Evolutionary conservation across 1,139 yeast genomes (phyloP).

Genomic region (Yamadazyma sp.): DNA sequence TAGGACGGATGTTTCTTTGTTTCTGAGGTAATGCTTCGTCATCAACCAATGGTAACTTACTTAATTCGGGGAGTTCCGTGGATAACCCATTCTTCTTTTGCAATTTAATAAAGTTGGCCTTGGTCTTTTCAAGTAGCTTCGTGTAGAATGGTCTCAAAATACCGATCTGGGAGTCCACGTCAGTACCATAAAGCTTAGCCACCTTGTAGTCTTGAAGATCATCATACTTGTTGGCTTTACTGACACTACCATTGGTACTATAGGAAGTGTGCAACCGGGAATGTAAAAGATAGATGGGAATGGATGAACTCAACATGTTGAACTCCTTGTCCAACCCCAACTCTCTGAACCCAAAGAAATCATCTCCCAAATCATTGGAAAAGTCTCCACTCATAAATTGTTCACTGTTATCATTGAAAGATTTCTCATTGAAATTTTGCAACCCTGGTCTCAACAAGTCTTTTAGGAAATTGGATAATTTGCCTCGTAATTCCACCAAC

Average conservation of each 20-base stretch:
- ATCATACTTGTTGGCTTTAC: constrained; percentile 56
- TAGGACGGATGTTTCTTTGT: constrained; percentile 76
- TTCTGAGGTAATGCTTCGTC: constrained; percentile 83
- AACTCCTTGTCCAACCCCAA: constrained; percentile 91
- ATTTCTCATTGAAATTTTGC: constrained; percentile 70
- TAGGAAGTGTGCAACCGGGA: constrained; percentile 65
- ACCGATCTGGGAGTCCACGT: constrained; percentile 55
- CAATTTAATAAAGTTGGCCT: constrained; percentile 43
- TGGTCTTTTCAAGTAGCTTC: constrained; percentile 53
- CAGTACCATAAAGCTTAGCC: constrained; percentile 48
- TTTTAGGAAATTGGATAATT: constrained; percentile 71
- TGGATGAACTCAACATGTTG: constrained; percentile 80
- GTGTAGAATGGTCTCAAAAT: constrained; percentile 59
- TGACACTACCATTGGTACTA: constrained; percentile 38
- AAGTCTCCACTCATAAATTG: constrained; percentile 94
- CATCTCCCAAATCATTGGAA: constrained; percentile 89
- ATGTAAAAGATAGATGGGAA: constrained; percentile 86
- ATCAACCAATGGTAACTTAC: constrained; percentile 54
- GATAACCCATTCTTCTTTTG: constrained; percentile 56
- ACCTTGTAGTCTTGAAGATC: constrained; percentile 58
- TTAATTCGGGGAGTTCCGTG: constrained; percentile 43
- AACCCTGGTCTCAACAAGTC: constrained; percentile 84
- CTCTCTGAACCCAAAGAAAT: constrained; percentile 94
- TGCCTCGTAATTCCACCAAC: constrained; percentile 64
- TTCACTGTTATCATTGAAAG: constrained; percentile 87